Conservation (phyloP, 2,329 filamentous ascomycete genomes). For the Claviceps maximensis region DNA sequence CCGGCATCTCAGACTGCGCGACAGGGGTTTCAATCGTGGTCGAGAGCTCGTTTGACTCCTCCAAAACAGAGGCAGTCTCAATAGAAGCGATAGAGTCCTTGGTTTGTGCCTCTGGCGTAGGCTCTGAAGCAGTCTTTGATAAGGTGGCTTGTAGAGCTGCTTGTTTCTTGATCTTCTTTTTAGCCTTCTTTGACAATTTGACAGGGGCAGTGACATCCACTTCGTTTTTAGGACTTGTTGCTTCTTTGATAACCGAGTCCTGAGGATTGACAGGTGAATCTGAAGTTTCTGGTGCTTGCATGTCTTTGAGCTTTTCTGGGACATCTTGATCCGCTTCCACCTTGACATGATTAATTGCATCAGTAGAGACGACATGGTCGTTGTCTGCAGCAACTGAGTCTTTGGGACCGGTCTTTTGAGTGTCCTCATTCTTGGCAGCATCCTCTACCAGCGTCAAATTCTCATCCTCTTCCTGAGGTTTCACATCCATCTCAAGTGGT, state of each 20-base stretch:
- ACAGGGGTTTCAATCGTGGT: background rate
- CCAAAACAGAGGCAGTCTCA: background rate
- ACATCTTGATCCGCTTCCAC: background rate
- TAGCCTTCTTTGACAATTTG: slow-evolving; percentile 22
- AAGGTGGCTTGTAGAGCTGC: slow-evolving; percentile 8
- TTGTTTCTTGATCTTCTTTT: slow-evolving; percentile 21
- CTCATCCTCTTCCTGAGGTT: background rate
- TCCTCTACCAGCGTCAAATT: background rate
- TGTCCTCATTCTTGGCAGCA: background rate
- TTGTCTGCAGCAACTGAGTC: background rate
- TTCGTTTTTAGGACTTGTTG: slow-evolving; percentile 1
- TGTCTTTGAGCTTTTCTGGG: background rate
- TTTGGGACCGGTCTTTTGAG: background rate
- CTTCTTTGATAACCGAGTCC: background rate
- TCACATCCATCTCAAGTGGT: background rate
- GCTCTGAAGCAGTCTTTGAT: slow-evolving; percentile 3
- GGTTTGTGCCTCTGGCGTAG: background rate
- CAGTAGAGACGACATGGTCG: background rate
- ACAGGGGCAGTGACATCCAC: slow-evolving; percentile 7
- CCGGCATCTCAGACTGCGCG: slow-evolving; percentile 6
- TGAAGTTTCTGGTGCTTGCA: background rate
- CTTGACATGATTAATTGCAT: background rate
- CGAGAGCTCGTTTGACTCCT: slow-evolving; percentile 9
- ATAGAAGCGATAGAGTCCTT: background rate
- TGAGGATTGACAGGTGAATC: background rate